Evolutionary conservation across 2,329 filamentous ascomycete species (phyloP).

Genomic region (Clarireedia sp.): DNA sequence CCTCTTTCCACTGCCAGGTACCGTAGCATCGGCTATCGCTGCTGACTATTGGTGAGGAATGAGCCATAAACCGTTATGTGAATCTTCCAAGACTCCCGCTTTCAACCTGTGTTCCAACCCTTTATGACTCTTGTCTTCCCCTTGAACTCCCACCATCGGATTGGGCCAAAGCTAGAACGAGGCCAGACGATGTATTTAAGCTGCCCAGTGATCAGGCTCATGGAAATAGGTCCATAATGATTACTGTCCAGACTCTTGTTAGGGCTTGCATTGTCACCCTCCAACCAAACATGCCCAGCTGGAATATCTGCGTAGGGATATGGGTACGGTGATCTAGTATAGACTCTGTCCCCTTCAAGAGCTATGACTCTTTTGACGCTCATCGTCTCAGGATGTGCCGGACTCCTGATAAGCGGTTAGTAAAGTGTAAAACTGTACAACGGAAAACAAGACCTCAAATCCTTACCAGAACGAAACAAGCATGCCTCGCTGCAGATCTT

Average conservation of each 20-base stretch:
- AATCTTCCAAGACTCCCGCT: not conserved
- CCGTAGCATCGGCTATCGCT: no score
- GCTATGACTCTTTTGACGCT: conserved; percentile 79
- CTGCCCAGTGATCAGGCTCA: conserved; percentile 65
- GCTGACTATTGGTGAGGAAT: no score
- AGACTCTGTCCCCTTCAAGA: conserved; percentile 69
- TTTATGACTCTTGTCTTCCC: conserved; percentile 35
- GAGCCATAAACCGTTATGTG: no score
- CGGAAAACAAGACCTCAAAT: no score
- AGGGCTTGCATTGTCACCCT: conserved; percentile 63
- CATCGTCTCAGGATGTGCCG: conserved; percentile 58
- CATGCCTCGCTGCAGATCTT: conserved; percentile 61
- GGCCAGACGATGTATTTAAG: conserved; percentile 69
- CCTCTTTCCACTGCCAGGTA: no score
- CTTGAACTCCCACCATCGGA: conserved; percentile 48
- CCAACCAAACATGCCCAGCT: conserved; percentile 85
- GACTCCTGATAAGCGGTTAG: conserved; percentile 45
- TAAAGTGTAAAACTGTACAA: not conserved
- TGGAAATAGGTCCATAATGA: conserved; percentile 76
- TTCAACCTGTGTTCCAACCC: conserved; percentile 16
- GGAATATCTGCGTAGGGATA: conserved; percentile 62
- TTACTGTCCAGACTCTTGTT: conserved; percentile 75
- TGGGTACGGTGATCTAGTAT: conserved; percentile 45
- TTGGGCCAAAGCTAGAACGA: conserved; percentile 46
- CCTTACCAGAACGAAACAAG: conserved; percentile 61